Percentiles rank a stretch among this genome's conserved stretches.
Conservation (phyloP, 2,329 filamentous ascomycete species). For the Arthrocladium fulminans region DNA sequence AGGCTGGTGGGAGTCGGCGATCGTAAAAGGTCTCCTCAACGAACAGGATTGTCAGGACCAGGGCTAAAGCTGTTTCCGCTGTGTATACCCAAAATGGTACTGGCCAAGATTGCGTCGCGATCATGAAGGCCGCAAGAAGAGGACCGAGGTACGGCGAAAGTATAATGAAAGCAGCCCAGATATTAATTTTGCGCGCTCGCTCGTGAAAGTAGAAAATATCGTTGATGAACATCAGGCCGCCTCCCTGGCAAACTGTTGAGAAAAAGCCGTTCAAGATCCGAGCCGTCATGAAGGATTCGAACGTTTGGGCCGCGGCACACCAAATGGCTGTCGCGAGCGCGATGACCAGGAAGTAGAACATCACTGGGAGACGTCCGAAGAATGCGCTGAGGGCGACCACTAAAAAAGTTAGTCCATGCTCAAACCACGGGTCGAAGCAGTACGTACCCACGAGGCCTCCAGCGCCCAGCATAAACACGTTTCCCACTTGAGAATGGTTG, state of each 20-base stretch:
- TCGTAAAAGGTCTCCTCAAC: slow-evolving; percentile 34
- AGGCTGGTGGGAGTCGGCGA: slow-evolving; percentile 20
- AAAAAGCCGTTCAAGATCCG: slow-evolving; percentile 40
- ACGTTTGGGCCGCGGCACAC: slow-evolving; percentile 30
- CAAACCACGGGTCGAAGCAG: slow-evolving; percentile 7
- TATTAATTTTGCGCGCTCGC: slow-evolving; percentile 33
- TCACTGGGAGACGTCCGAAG: slow-evolving; percentile 37
- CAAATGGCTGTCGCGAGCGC: slow-evolving; percentile 33
- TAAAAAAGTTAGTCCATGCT: slow-evolving; percentile 27
- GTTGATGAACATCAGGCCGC: slow-evolving; percentile 37
- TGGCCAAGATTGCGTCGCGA: slow-evolving; percentile 29
- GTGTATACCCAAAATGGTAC: slow-evolving; percentile 31
- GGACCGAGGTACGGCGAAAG: slow-evolving; percentile 25
- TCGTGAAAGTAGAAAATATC: slow-evolving; percentile 37
- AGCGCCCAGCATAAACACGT: slow-evolving; percentile 38
- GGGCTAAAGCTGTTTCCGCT: slow-evolving; percentile 26
- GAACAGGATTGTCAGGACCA: slow-evolving; percentile 28
- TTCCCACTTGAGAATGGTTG: slow-evolving; percentile 34
- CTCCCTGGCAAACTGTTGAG: slow-evolving; percentile 33
- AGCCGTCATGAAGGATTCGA: slow-evolving; percentile 34
- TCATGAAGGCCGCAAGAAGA: slow-evolving; percentile 30
- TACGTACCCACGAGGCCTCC: slow-evolving; percentile 29
- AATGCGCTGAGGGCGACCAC: slow-evolving; percentile 34
- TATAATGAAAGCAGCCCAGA: slow-evolving; percentile 31
- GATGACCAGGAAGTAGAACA: slow-evolving; percentile 32